Percentiles rank a stretch among this genome's conserved stretches.
phyloP scores from a whole-genome alignment of 306 rosid species.

The Gynostemma pentaphyllum region DNA sequence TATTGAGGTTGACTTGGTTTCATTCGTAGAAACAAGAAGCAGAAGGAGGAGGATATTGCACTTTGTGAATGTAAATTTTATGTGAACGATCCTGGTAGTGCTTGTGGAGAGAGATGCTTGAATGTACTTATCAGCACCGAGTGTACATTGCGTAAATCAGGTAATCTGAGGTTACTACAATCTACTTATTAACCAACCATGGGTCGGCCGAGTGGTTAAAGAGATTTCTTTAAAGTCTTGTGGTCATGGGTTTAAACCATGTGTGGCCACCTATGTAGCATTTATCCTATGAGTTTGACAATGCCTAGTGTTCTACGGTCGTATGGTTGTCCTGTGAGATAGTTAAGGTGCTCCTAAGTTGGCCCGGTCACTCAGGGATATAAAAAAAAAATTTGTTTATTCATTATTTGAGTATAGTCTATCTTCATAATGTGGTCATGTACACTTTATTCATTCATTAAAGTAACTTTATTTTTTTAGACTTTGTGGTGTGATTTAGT shows the following conservation, averaged over 20 bases:
- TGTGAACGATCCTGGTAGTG: slow-evolving; percentile 39
- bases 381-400: too few relatives aligned
- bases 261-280: too few relatives aligned
- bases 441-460: neutral
- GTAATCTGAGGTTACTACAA: slow-evolving; percentile 16
- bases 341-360: too few relatives aligned
- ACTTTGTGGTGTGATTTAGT: neutral
- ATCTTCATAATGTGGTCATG: neutral
- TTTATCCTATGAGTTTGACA: too few relatives aligned
- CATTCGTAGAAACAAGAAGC: slow-evolving; percentile 56
- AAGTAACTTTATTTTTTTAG: neutral
- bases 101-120: slow-evolving; percentile 85
- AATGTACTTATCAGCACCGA: slow-evolving; percentile 82
- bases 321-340: too few relatives aligned
- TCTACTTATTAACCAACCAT: too few relatives aligned
- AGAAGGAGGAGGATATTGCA: slow-evolving; percentile 80
- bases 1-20: neutral
- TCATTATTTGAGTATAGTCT: neutral
- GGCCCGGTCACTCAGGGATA: too few relatives aligned
- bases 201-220: too few relatives aligned
- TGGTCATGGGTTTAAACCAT: too few relatives aligned
- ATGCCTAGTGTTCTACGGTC: too few relatives aligned
- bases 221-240: too few relatives aligned
- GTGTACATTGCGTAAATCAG: slow-evolving; percentile 88
- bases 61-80: slow-evolving; percentile 63